These are phyloP conservation scores for Escallonia rubra DNA, from an alignment of 129 eudicot genomes.

Conservation along the genomic window DNA sequence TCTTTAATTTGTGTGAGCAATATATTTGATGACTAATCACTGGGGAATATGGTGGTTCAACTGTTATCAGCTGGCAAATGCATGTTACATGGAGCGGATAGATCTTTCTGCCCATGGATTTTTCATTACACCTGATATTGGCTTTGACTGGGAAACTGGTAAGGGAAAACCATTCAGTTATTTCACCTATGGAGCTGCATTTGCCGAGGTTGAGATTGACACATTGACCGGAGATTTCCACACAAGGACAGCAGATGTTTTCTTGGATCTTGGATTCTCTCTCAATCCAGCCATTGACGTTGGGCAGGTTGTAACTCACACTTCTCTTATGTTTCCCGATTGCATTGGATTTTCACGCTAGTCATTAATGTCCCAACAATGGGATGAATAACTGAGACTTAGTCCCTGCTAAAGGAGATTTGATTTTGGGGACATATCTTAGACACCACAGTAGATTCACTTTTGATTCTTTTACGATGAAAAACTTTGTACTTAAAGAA, in stretches of 20 bases:
- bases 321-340: neutral
- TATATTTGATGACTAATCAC: neutral
- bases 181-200: constrained; percentile 96
- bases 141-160: constrained; percentile 83
- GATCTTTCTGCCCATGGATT: constrained; percentile 98
- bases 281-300: constrained; percentile 95
- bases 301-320: constrained; percentile 61
- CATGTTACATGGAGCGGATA: constrained; percentile 82
- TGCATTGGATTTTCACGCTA: too few relatives aligned
- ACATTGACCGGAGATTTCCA: constrained; percentile 93
- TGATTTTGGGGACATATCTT: too few relatives aligned
- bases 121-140: constrained; percentile 75
- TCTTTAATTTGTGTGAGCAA: too few relatives aligned
- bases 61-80: constrained; percentile 53
- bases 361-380: too few relatives aligned
- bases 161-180: constrained; percentile 77
- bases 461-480: too few relatives aligned
- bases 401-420: too few relatives aligned
- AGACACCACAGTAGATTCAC: too few relatives aligned
- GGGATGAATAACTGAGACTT: too few relatives aligned
- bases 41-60: neutral
- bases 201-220: constrained; percentile 95
- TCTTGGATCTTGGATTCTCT: constrained; percentile 90
- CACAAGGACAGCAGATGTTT: constrained; percentile 78
- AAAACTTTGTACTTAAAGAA: too few relatives aligned